Evolutionary conservation across 495 filamentous ascomycete genomes (phyloP), one percentile per base, ranked within the genome.

Genomic region (Penicillium herquei): DNA sequence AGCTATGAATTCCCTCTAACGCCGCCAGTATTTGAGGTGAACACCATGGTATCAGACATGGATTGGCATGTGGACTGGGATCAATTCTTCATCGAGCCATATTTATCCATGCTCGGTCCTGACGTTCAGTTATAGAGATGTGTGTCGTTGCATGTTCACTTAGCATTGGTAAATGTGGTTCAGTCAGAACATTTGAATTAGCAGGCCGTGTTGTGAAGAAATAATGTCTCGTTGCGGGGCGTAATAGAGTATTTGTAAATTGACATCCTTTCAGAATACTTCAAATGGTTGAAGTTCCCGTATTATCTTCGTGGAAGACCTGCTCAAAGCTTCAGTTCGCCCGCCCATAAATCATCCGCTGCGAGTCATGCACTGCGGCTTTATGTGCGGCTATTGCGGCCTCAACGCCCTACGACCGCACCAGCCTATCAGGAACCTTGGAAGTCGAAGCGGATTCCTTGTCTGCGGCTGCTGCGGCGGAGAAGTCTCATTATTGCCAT

Each of bases 1-100:
- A 33, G 35, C 32, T 69, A 58, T 41, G 44, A 64, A 47, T 55
- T 57, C 26, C 56, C 57, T 6, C 57, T 35, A 46, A 5, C 56
- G 18, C 57, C 44, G 48, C 55, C 57, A 41, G 49, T 0, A 52
- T 33, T 50, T 31, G 57, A 61, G 21, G 14, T 56, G 31, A 55
- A 61, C 47, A 33, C 44, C 14, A 8, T 49, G 3, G 17, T 58
- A 16, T 57, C 63, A 41, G 63, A 65, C 26, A 58, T 68, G 12
- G 39, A 39, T 12, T 66, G 65, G 65, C 56, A 11, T 17, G 0
- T 65, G 39, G 58, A 70, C 48, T 68, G 65, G 68, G 65, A 70
- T 45, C 65, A 68, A 30, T 61, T 68, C 26, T 55, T 70, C 37
- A 55, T 67, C 10, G 68, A 70, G 33, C 65, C 65, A 39, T 70